Evolutionary conservation across 1,284 basidiomycete genomes (phyloP).

Genomic region (Marasmius tenuissimus): DNA sequence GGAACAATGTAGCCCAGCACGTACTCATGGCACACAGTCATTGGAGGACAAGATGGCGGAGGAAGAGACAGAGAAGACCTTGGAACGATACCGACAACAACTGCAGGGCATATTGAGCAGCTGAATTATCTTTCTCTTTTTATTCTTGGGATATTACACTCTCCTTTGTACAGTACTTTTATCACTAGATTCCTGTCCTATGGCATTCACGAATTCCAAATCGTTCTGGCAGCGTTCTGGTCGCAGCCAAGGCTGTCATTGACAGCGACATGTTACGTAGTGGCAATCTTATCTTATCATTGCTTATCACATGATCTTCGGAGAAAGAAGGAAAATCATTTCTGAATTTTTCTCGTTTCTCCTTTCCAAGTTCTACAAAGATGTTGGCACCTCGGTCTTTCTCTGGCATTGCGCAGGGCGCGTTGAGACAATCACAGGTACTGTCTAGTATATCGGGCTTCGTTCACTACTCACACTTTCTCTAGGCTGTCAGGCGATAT

Average conservation of each 20-base stretch:
- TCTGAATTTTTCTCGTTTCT: constrained; percentile 9
- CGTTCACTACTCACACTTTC: constrained; percentile 3
- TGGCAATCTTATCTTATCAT: not conserved
- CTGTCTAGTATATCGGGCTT: constrained; percentile 9
- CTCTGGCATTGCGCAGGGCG: constrained; percentile 51
- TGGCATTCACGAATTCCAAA: too few relatives aligned
- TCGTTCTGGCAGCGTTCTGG: too few relatives aligned
- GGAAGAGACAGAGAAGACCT: constrained; percentile 79
- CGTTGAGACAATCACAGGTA: constrained; percentile 47
- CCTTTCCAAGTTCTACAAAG: constrained; percentile 15
- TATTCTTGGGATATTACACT: not conserved
- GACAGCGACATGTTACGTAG: not conserved
- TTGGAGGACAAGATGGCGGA: constrained; percentile 66
- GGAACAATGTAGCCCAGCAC: not conserved
- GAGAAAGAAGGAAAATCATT: constrained; percentile 3
- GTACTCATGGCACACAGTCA: constrained; percentile 32
- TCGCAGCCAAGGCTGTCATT: too few relatives aligned
- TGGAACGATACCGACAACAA: constrained; percentile 86
- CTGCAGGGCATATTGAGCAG: constrained; percentile 82
- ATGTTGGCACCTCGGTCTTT: constrained; percentile 65
- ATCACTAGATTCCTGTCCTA: too few relatives aligned
- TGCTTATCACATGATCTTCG: not conserved
- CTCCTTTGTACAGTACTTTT: not conserved
- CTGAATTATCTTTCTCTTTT: constrained; percentile 29
- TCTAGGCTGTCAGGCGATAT: constrained; percentile 59